Evolutionary conservation across 2,329 filamentous ascomycete species (phyloP), one percentile per base, ranked within the genome.

Genomic region (Colletotrichum chlorophyti): DNA sequence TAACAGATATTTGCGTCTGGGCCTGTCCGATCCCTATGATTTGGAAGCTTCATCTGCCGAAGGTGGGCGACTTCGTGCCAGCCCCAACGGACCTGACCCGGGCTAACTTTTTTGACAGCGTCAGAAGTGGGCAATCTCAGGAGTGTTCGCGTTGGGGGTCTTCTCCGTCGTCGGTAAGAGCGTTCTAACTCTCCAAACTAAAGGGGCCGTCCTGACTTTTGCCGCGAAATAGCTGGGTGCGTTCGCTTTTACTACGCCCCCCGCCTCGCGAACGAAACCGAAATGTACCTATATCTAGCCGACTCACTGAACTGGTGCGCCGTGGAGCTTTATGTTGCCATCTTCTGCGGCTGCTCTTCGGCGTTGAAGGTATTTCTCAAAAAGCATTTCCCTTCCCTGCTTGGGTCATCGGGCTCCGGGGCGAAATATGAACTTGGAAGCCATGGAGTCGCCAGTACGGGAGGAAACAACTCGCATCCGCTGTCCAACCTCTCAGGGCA

Each of bases 1-100:
- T 53, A 14, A 53, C 51, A 1, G 51, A 47, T 12, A 53, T 53
- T 19, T 47, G 41, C 21, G 41, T 53, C 19, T 53, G 51, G 51
- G 7, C 15, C 1, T 53, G 51, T 10, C 51, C 51, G 12, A 46
- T 53, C 26, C 51, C 51, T 10, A 53, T 47, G 51, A 32, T 54
- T 12, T 54, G 51, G 51, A 29, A 15, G 7, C 26, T 54, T 7
- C 51, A 48, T n/a, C 15, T 54, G n/a, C 42, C 51, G 0, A 29
- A 26, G 34, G 51, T 34, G 48, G 14, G 17, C 4, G 6, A n/a
- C 12, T 8, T 14, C n/a, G n/a, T n/a, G n/a, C n/a, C n/a, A n/a
- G n/a, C n/a, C n/a, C n/a, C n/a, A n/a, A 37, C 15, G 6, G n/a
- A 37, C 37, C 6, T 8, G 10, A n/a, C 17, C 11, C n/a, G 21